These are phyloP conservation scores for Aquilaria malaccensis DNA, from an alignment of 345 rosid genomes.

Conservation along the genomic window DNA sequence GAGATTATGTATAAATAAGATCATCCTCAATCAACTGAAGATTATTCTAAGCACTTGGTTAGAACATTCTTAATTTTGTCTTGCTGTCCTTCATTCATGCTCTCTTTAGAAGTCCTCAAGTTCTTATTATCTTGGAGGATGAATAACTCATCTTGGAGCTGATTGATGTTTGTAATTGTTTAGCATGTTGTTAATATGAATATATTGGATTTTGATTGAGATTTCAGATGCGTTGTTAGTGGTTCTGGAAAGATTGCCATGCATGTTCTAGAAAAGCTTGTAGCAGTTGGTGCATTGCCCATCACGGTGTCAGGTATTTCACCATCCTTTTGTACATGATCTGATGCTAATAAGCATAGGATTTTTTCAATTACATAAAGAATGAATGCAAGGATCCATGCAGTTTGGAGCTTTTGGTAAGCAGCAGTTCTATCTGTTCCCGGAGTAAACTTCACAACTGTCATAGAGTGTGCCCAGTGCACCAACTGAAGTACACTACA, in stretches of 20 bases:
- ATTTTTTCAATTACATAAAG: too few species aligned
- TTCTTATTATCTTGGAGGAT: too few species aligned
- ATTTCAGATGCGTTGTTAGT: constrained; percentile 80
- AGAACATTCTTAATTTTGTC: not conserved
- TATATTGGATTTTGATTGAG: constrained; percentile 10
- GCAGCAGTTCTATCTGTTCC: too few species aligned
- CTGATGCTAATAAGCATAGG: too few species aligned
- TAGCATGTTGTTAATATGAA: constrained; percentile 9
- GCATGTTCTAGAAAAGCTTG: constrained; percentile 98
- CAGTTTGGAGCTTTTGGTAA: too few species aligned
- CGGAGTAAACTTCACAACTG: too few species aligned
- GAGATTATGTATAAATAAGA: too few species aligned
- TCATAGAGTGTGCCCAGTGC: too few species aligned
- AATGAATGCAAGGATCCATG: too few species aligned
- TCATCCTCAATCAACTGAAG: too few species aligned
- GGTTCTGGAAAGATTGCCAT: constrained; percentile 98
- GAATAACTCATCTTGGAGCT: too few species aligned
- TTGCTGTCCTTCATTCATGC: not conserved
- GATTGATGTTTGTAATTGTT: not conserved
- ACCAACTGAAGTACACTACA: too few species aligned
- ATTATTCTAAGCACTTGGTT: not conserved
- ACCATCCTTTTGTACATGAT: not conserved
- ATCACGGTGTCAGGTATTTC: constrained; percentile 77
- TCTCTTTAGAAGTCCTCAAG: not conserved
- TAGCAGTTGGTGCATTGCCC: constrained; percentile 92